Percentiles rank a stretch among this genome's conserved stretches.
Evolutionary conservation across 2,329 filamentous ascomycete species (phyloP).

Genomic region (Penicillium sp.): DNA sequence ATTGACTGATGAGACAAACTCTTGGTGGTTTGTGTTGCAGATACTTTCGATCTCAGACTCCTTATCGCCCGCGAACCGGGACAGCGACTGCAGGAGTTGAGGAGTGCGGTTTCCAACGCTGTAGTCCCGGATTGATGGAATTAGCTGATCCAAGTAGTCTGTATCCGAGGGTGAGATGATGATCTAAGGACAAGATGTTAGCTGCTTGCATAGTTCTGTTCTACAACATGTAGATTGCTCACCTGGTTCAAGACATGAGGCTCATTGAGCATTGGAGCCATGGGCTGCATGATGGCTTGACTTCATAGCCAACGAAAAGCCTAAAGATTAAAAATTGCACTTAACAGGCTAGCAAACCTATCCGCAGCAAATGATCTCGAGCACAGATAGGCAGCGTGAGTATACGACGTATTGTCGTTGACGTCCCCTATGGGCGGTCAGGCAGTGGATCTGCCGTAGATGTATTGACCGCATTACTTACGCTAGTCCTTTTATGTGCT

Average conservation of each 20-base stretch:
- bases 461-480: neutral
- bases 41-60: slow-evolving; percentile 92
- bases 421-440: slow-evolving; percentile 1
- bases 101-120: slow-evolving; percentile 70
- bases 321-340: neutral
- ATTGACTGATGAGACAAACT: slow-evolving; percentile 91
- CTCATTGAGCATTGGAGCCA: slow-evolving; percentile 18
- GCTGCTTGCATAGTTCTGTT: neutral
- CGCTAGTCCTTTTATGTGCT: neutral
- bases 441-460: neutral
- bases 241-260: slow-evolving; percentile 28
- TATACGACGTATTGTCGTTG: neutral
- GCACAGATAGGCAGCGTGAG: neutral
- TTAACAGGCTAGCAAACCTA: neutral
- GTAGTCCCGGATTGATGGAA: slow-evolving; percentile 90
- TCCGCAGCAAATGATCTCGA: neutral
- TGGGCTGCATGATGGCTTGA: slow-evolving; percentile 16
- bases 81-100: slow-evolving; percentile 73
- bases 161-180: slow-evolving; percentile 87
- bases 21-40: slow-evolving; percentile 93
- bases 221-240: slow-evolving; percentile 18
- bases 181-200: slow-evolving; percentile 59
- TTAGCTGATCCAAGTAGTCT: slow-evolving; percentile 93
- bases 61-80: slow-evolving; percentile 78
- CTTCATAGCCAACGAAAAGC: slow-evolving; percentile 2